Evolutionary conservation across 2,329 filamentous ascomycete genomes (phyloP).

Genomic region (Aspergillus sp.): DNA sequence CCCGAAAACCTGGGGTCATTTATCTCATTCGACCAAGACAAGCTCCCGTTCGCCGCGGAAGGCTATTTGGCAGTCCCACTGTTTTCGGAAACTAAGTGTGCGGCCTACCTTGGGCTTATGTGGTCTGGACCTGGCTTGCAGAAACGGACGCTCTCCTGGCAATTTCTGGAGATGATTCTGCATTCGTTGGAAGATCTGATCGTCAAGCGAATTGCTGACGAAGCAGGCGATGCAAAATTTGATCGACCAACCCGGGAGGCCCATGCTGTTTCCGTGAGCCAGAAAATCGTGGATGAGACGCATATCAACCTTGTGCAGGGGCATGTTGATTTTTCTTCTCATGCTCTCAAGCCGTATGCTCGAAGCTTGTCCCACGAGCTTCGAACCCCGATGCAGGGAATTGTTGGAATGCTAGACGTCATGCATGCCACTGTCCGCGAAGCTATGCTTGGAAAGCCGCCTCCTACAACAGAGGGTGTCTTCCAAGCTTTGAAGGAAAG

Average conservation of each 20-base stretch:
- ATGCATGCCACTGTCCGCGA: constrained; percentile 73
- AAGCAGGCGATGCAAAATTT: constrained; percentile 46
- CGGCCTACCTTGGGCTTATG: constrained; percentile 70
- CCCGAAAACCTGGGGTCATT: constrained; percentile 61
- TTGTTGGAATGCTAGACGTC: constrained; percentile 73
- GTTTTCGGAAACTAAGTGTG: constrained; percentile 64
- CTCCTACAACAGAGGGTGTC: constrained; percentile 52
- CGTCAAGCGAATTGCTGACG: constrained; percentile 56
- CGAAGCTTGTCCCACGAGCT: constrained; percentile 70
- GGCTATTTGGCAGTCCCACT: constrained; percentile 67
- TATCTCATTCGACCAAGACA: constrained; percentile 59
- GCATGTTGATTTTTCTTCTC: constrained; percentile 55
- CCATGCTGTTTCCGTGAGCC: constrained; percentile 23
- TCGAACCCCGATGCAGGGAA: constrained; percentile 72
- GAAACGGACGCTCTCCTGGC: constrained; percentile 60
- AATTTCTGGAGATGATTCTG: constrained; percentile 65
- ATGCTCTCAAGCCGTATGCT: constrained; percentile 70
- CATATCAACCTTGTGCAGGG: constrained; percentile 54
- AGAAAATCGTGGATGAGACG: constrained; percentile 19
- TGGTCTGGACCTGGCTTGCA: constrained; percentile 65
- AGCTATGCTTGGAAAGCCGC: constrained; percentile 56
- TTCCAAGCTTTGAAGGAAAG: constrained; percentile 65
- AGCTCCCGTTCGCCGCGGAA: constrained; percentile 61
- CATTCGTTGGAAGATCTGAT: constrained; percentile 69
- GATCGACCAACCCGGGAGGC: constrained; percentile 25